phyloP scores from a whole-genome alignment of 805 yeast genomes.

The Priceomyces fermenticarens region DNA sequence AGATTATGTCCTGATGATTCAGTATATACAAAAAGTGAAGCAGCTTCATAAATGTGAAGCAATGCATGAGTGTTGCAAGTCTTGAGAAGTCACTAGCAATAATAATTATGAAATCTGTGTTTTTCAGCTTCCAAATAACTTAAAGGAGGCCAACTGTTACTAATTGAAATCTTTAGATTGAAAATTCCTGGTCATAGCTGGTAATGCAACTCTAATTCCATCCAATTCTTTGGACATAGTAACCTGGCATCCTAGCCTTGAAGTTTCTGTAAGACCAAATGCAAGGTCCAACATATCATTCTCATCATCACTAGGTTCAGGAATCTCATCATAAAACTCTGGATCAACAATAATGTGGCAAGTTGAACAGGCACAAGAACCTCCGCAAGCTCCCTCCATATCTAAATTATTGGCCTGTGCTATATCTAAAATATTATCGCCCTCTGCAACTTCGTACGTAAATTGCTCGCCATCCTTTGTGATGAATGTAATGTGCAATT shows the following conservation, averaged over 20 bases:
- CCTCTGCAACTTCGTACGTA: conserved; percentile 83
- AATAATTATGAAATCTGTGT: background rate
- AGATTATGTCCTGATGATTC: no score
- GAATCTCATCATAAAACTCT: conserved; percentile 82
- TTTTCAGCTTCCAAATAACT: background rate
- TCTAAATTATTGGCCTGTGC: conserved; percentile 93
- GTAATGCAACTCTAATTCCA: conserved; percentile 91
- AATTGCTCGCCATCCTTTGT: conserved; percentile 87
- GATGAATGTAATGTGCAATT: conserved; percentile 74
- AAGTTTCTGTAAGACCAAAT: conserved; percentile 94
- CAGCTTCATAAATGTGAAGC: no score
- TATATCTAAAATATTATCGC: conserved; percentile 87
- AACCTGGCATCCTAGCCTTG: conserved; percentile 93
- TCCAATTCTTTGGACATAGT: conserved; percentile 86
- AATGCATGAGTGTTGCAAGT: no score
- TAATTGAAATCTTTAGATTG: conserved; percentile 74
- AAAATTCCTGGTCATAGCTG: conserved; percentile 95
- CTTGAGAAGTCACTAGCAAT: no score
- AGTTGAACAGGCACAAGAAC: conserved; percentile 98
- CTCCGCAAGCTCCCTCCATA: conserved; percentile 99
- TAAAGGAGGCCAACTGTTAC: background rate
- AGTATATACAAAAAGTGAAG: no score
- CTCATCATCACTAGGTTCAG: conserved; percentile 96
- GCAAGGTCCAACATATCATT: conserved; percentile 98
- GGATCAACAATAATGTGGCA: conserved; percentile 98